Evolutionary conservation across 192 early-diverging fungal species (phyloP).

Genomic region (Pilobolus umbonatus): DNA sequence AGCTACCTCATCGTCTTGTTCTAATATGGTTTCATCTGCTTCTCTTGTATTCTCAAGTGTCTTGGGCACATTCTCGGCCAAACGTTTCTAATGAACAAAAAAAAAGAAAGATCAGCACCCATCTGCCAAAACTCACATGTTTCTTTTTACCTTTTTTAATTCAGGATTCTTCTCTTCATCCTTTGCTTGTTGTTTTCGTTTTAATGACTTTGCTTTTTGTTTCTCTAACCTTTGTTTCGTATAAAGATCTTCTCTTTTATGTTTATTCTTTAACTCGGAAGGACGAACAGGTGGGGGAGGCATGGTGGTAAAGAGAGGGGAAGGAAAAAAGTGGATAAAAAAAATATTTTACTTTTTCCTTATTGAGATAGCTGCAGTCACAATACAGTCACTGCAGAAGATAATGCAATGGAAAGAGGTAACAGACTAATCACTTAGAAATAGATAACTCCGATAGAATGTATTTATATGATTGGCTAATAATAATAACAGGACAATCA

Average conservation of each 20-base stretch:
- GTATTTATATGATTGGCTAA: too few relatives aligned
- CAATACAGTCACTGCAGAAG: too few relatives aligned
- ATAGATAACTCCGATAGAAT: too few relatives aligned
- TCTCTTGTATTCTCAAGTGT: conserved; percentile 93
- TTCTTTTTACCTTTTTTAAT: conserved; percentile 57
- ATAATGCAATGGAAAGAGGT: too few relatives aligned
- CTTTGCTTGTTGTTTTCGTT: conserved; percentile 67
- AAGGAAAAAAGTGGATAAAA: neutral
- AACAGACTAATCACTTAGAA: too few relatives aligned
- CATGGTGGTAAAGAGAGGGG: conserved; percentile 15
- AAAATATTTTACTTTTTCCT: too few relatives aligned
- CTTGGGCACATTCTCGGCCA: conserved; percentile 84
- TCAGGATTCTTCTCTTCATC: conserved; percentile 81
- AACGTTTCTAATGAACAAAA: conserved; percentile 52
- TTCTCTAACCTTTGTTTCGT: conserved; percentile 71
- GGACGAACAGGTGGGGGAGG: conserved; percentile 34
- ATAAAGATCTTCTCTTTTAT: conserved; percentile 78
- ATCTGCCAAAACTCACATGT: neutral
- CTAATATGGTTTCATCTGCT: conserved; percentile 88
- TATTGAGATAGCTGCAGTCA: too few relatives aligned
- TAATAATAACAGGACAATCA: too few relatives aligned
- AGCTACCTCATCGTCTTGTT: conserved; percentile 70
- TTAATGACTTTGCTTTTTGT: conserved; percentile 68
- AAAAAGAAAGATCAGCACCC: conserved; percentile 1
- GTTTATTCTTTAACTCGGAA: conserved; percentile 75